Conservation (phyloP, 805 yeast genomes). For the Yamadazyma scolyti region DNA sequence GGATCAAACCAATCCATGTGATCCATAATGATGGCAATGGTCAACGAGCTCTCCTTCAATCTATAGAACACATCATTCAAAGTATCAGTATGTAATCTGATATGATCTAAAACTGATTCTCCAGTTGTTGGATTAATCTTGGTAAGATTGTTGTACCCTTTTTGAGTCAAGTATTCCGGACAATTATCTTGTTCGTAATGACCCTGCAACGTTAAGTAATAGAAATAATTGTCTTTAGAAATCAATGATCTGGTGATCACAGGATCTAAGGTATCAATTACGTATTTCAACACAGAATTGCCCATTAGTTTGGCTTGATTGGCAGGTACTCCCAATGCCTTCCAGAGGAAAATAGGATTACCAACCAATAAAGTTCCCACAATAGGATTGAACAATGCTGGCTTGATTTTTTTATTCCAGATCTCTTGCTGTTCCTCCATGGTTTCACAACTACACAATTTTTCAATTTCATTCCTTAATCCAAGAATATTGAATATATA, state of each 20-base stretch:
- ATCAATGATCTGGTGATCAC: conserved; percentile 59
- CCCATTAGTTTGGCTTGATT: conserved; percentile 84
- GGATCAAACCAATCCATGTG: conserved; percentile 92
- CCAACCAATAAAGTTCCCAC: conserved; percentile 67
- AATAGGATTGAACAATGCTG: conserved; percentile 66
- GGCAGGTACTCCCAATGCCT: conserved; percentile 84
- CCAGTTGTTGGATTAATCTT: conserved; percentile 21
- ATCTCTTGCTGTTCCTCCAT: conserved; percentile 59
- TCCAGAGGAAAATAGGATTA: conserved; percentile 85
- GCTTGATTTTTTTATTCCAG: conserved; percentile 63
- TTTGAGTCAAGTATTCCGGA: conserved; percentile 67
- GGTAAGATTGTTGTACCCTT: conserved; percentile 51
- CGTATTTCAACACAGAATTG: conserved; percentile 63
- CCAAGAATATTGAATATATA: conserved; percentile 58
- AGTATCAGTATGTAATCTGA: conserved; percentile 77
- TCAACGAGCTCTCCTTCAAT: conserved; percentile 56
- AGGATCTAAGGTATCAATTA: conserved; percentile 77
- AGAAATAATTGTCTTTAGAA: conserved; percentile 73
- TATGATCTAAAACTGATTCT: conserved; percentile 57
- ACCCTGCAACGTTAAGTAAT: conserved; percentile 65
- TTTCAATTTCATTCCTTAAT: conserved; percentile 45
- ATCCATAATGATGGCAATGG: conserved; percentile 82
- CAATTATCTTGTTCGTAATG: conserved; percentile 59
- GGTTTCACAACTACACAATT: conserved; percentile 54
- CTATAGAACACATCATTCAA: conserved; percentile 72